Evolutionary conservation across 495 filamentous ascomycete species (phyloP), one percentile per base, ranked within the genome.

Genomic region (Corynascus novoguineensis): DNA sequence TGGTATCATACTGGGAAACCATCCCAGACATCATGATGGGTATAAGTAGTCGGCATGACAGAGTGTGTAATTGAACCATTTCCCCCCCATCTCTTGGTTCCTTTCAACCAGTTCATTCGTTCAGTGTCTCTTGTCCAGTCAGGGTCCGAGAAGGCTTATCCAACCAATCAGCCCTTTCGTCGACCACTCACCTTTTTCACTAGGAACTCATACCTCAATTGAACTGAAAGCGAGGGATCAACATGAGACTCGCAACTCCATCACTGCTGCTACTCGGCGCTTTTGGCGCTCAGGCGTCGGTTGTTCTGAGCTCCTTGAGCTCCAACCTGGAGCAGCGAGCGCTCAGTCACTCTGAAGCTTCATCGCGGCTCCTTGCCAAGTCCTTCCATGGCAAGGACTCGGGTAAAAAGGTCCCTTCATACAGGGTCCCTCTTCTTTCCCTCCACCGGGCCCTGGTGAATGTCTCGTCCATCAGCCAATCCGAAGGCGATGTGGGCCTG

Each of bases 361-460:
- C n/a, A n/a, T n/a, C n/a, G n/a, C n/a, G n/a, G n/a, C n/a, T 2
- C 2, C 14, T 10, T 1, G 7, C 15, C 37, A 21, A 0, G 17
- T 17, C 10, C n/a, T 12, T 24, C n/a, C 22, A 14, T 15, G 27
- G 34, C 34, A 34, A 49, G 7, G 0, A 19, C 52, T n/a, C n/a
- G n/a, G 24, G 17, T 31, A 19, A 51, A 31, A 29, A 56, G 19
- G 64, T 63, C 6, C 66, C 74, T 1, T 25, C 69, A 12, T 78
- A 77, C 57, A 73, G 76, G 49, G 51, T 61, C 9, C 45, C 64
- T 10, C 78, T 97, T n/a, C 82, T 95, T 51, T 78, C 81, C 17
- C 79, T 97, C 7, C 93, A 97, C 72, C 80, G 83, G 38, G 74
- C 80, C 22, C 83, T 98, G 8, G 81, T 96, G 37, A 73, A 87